Conservation (phyloP, 169 alveolate genomes). For the Sarcocystis neurona region DNA sequence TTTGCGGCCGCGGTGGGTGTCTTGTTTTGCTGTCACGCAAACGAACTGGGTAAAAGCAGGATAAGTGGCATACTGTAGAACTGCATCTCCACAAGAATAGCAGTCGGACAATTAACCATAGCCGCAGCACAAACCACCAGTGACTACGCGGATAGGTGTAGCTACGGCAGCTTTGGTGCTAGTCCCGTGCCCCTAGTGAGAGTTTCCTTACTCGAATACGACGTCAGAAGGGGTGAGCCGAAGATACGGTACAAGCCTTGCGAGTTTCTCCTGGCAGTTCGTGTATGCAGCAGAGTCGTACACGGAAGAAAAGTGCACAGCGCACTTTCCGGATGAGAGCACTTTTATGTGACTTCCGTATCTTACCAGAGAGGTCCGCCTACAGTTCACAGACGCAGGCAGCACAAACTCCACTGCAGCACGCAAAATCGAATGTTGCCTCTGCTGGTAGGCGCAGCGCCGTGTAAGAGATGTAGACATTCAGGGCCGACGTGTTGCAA, state of each 20-base stretch:
- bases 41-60: too few species aligned
- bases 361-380: conserved; percentile 20
- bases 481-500: too few species aligned
- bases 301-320: neutral
- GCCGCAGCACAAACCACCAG: neutral
- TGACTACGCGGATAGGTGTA: neutral
- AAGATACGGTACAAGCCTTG: neutral
- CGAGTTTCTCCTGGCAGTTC: conserved; percentile 35
- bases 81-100: too few species aligned
- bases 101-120: too few species aligned
- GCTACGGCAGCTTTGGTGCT: neutral
- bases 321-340: neutral
- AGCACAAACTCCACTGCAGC: neutral
- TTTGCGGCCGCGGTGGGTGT: too few species aligned
- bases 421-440: neutral
- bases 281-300: neutral
- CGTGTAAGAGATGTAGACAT: too few species aligned
- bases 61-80: too few species aligned
- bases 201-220: conserved; percentile 51
- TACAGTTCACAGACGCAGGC: too few species aligned
- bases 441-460: too few species aligned
- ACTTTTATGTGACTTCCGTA: neutral
- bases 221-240: conserved; percentile 37
- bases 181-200: neutral
- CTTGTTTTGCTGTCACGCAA: too few species aligned